Percentiles rank a stretch among this genome's conserved stretches.
These are phyloP conservation scores for Haplographium delicatum DNA, from an alignment of 495 filamentous ascomycete genomes.

Conservation along the genomic window DNA sequence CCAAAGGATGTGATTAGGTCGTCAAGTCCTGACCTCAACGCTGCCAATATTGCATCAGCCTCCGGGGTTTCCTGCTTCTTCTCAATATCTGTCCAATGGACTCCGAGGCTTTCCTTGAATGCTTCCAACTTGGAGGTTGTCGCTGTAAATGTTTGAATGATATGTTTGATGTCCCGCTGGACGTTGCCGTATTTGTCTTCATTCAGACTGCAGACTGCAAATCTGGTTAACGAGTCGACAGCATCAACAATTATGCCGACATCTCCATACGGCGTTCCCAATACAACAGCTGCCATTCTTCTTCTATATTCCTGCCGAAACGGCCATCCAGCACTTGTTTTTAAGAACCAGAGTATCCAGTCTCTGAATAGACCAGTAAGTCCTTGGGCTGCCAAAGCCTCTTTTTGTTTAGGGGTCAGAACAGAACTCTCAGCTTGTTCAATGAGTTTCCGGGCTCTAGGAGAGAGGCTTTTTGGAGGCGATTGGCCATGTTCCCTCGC, in stretches of 20 bases:
- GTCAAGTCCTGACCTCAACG: conserved; percentile 53
- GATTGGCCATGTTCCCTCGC: conserved; percentile 57
- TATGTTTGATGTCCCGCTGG: conserved; percentile 63
- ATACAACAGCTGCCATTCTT: conserved; percentile 54
- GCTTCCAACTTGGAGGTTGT: conserved; percentile 63
- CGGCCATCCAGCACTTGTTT: conserved; percentile 55
- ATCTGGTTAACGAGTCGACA: conserved; percentile 57
- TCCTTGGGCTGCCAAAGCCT: conserved; percentile 36
- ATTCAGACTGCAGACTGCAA: conserved; percentile 64
- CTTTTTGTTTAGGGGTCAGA: conserved; percentile 39
- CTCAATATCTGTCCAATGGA: conserved; percentile 81
- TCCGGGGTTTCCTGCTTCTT: conserved; percentile 42
- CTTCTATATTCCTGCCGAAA: conserved; percentile 68
- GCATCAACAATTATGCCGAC: conserved; percentile 63
- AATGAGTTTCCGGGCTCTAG: conserved; percentile 12
- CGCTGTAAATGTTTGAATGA: conserved; percentile 65
- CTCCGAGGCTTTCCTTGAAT: conserved; percentile 53
- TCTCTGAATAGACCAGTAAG: conserved; percentile 33
- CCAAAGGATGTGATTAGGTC: conserved; percentile 64
- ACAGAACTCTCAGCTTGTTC: conserved; percentile 35
- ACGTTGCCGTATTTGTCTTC: conserved; percentile 91
- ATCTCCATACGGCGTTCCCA: conserved; percentile 63
- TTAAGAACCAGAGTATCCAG: conserved; percentile 36
- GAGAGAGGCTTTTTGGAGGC: conserved; percentile 23
- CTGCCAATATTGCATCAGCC: conserved; percentile 56